Base-by-base conservation (phyloP, 768 basidiomycete genomes). In the Trametes maxima region DNA sequence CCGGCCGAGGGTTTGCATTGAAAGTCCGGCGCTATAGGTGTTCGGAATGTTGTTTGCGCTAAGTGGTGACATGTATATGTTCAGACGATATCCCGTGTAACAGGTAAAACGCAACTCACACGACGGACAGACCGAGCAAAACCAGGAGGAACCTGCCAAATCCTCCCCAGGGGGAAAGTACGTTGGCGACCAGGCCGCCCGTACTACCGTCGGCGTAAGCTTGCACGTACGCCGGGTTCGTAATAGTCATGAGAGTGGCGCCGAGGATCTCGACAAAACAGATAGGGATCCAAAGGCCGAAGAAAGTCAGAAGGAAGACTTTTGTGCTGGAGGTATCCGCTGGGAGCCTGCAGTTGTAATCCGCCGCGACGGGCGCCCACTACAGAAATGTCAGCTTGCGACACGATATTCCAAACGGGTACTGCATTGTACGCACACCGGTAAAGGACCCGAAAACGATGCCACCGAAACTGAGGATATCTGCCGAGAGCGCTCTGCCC, bases 341-440 rank as follows among this genome's bases (percentile, higher is more conserved):
- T 0, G 83, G 83, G 0, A 85, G 70, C 24, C 78, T 74, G 64
- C 79, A 79, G 64, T 83, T 83, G 68, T 82, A 85, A 67, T 85
- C 83, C 6, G 83, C 83, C 3, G 82, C 83, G 0, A 84, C 65
- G 1, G 81, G 78, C 0, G 80, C 78, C 83, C 81, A 82, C 66
- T 75, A 24, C 16, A 0, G 19, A 21, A 5, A n/a, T 3, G 36
- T 43, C 5, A 44, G 28, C 42, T 3, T 43, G 16, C 22, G 14
- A 10, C 49, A 13, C 53, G 24, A 17, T 10, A 8, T 25, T 12
- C 16, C 21, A n/a, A 13, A 35, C 2, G 1, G 2, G 42, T 17
- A 12, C 16, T 43, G 25, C 10, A n/a, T n/a, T 42, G 49, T n/a
- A 70, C 72, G 53, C 17, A 78, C 77, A n/a, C 83, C 81, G 11